phyloP scores from a whole-genome alignment of 1,284 basidiomycete genomes.

The Tremellales sp. region DNA sequence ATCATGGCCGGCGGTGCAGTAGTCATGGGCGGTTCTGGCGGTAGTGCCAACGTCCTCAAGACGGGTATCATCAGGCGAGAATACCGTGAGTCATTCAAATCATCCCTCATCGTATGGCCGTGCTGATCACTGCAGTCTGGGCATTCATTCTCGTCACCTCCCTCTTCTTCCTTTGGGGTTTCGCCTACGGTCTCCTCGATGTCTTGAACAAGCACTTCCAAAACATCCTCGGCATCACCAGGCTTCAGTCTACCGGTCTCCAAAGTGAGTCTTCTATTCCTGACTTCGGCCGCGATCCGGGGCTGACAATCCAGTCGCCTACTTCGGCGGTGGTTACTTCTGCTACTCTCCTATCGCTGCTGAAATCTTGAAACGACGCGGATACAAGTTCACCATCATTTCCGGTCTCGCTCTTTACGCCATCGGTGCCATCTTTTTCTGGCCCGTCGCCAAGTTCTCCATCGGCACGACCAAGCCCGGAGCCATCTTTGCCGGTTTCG shows the following conservation, averaged over 20 bases:
- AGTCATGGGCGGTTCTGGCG: slow-evolving; percentile 24
- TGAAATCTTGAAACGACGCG: slow-evolving; percentile 45
- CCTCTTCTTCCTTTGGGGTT: slow-evolving; percentile 71
- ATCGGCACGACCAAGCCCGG: slow-evolving; percentile 39
- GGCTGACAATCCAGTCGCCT: slow-evolving; percentile 1
- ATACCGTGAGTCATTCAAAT: slow-evolving; percentile 24
- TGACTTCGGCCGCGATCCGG: not conserved
- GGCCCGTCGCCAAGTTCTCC: slow-evolving; percentile 67
- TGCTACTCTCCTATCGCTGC: slow-evolving; percentile 47
- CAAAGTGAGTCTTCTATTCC: slow-evolving; percentile 86
- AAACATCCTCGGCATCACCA: slow-evolving; percentile 66
- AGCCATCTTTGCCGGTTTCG: slow-evolving; percentile 64
- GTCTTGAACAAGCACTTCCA: slow-evolving; percentile 71
- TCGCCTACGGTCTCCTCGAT: slow-evolving; percentile 66
- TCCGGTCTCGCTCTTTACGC: slow-evolving; percentile 67
- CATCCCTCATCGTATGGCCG: not conserved
- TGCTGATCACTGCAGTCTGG: slow-evolving; percentile 27
- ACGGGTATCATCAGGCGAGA: slow-evolving; percentile 35
- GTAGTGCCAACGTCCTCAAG: slow-evolving; percentile 29
- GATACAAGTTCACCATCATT: slow-evolving; percentile 54
- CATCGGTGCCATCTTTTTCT: slow-evolving; percentile 71
- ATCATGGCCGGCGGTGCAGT: slow-evolving; percentile 46
- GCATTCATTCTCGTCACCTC: slow-evolving; percentile 70
- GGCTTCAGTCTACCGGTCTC: slow-evolving; percentile 73
- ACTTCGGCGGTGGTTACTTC: slow-evolving; percentile 1